phyloP scores from a whole-genome alignment of 768 basidiomycete species.

The Russula sp. region DNA sequence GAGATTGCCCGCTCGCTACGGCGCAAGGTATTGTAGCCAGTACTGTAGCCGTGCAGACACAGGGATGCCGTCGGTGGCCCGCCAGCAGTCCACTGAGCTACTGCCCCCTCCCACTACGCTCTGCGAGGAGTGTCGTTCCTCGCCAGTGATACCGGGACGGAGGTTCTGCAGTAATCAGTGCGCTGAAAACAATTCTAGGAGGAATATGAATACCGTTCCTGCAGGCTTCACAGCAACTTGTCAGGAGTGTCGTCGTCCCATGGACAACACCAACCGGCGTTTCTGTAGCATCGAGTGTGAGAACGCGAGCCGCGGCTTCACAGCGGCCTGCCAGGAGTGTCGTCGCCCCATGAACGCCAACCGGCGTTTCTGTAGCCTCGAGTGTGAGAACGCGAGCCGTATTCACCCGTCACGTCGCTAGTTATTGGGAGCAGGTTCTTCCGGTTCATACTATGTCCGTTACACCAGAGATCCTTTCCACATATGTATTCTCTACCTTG shows the following conservation, averaged over 20 bases:
- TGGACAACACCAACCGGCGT: background rate
- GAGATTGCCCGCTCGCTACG: background rate
- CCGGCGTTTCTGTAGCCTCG: background rate
- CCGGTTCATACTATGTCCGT: background rate
- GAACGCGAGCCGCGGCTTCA: background rate
- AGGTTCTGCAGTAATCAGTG: no score
- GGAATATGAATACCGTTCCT: background rate
- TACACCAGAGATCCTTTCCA: background rate
- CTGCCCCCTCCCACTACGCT: no score
- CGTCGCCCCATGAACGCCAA: background rate
- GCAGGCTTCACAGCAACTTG: background rate
- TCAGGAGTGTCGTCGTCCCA: slow-evolving; percentile 2
- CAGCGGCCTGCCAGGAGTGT: background rate
- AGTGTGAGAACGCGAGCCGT: background rate
- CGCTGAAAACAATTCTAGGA: no score
- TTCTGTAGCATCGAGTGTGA: slow-evolving; percentile 4
- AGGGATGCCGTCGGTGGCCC: background rate
- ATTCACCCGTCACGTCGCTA: background rate
- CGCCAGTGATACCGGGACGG: no score
- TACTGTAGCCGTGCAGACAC: background rate
- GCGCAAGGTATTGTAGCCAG: slow-evolving; percentile 2
- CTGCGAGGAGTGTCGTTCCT: no score
- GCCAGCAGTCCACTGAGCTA: background rate
- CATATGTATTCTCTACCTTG: background rate
- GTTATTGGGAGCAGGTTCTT: background rate